Base-by-base conservation (phyloP, 345 rosid genomes). In the Sisymbrium irio region DNA sequence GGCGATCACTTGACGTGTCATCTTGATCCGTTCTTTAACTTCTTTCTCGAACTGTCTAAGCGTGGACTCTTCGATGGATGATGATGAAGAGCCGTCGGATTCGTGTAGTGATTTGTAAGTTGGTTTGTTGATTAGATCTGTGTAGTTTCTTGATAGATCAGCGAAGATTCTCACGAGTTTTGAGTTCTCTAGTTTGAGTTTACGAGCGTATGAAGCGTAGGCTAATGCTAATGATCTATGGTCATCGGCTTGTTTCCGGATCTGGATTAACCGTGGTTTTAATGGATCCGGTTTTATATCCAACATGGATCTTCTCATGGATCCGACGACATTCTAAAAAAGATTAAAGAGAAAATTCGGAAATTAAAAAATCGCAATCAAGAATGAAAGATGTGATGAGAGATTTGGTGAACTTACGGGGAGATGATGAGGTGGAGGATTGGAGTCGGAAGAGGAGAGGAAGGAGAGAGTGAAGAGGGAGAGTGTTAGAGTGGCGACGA, bases 191-290 rank as follows among this genome's bases (percentile, higher is more conserved):
- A 95, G 96, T 89, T 92, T 95, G 7, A 95, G 89, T 85, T 95
- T 95, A 15, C 97, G 80, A 25, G 99, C 97, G 64, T 95, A 95
- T 18, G 98, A 92, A 3, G 97, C 96, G 50, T 92, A 92, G 0
- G 98, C 96, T 33, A 92, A 75, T 0, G 79, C 92, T 44, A 95
- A 71, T 20, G 96, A 73, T 15, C 97, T 84, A 77, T 95, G 99
- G 51, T 95, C 98, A n/a, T 90, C 97, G 7, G 98, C 99, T 82
- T 92, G 99, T 77, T 95, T 95, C 66, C 88, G 87, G 85, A 95
- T 87, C 92, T 88, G 99, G 50, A 88, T 89, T 69, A 92, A 10
- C 33, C 97, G 83, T 18, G 99, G 96, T 89, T 87, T 92, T 30
- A 90, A 78, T 1, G 99, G 98, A 86, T 90, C 96, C 58, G 90